These are phyloP conservation scores for Trichoderma polysporum DNA, from an alignment of 2,329 filamentous ascomycete genomes.

Conservation along the genomic window DNA sequence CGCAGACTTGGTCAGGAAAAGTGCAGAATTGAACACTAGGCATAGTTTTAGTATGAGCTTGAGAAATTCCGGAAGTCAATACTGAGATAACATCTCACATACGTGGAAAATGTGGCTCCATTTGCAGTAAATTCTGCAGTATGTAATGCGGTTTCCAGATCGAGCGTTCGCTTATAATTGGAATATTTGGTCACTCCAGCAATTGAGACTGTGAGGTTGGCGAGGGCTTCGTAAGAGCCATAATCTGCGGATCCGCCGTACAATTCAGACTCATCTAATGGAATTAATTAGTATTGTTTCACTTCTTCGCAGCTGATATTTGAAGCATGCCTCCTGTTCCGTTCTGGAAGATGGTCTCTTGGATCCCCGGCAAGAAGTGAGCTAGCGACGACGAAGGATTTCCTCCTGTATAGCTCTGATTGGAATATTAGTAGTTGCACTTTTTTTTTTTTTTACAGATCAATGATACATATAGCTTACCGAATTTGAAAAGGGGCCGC, in stretches of 20 bases:
- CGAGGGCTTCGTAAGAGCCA: conserved; percentile 48
- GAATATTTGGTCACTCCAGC: conserved; percentile 31
- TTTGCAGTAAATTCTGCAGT: conserved; percentile 37
- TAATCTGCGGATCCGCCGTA: conserved; percentile 42
- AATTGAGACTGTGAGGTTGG: conserved; percentile 45
- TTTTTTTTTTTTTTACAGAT: not conserved
- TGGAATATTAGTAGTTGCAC: not conserved
- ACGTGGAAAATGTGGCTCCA: conserved; percentile 23
- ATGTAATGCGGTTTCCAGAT: conserved; percentile 45
- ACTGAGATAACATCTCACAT: not conserved
- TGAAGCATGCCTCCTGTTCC: conserved; percentile 45
- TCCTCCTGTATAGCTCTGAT: conserved; percentile 45
- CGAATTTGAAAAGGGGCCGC: conserved; percentile 46
- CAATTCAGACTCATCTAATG: conserved; percentile 37
- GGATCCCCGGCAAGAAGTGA: conserved; percentile 40
- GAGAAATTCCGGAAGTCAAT: too few relatives aligned
- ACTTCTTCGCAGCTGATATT: not conserved
- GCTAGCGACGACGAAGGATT: conserved; percentile 41
- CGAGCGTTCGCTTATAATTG: conserved; percentile 43
- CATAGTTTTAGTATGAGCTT: conserved; percentile 13
- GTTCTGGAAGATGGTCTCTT: conserved; percentile 49
- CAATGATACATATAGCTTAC: conserved; percentile 28
- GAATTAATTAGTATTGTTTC: not conserved
- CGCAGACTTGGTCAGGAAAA: conserved; percentile 39
- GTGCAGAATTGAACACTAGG: conserved; percentile 42